Conservation (phyloP, 345 rosid species). For the Eucalyptus sideroxylon region DNA sequence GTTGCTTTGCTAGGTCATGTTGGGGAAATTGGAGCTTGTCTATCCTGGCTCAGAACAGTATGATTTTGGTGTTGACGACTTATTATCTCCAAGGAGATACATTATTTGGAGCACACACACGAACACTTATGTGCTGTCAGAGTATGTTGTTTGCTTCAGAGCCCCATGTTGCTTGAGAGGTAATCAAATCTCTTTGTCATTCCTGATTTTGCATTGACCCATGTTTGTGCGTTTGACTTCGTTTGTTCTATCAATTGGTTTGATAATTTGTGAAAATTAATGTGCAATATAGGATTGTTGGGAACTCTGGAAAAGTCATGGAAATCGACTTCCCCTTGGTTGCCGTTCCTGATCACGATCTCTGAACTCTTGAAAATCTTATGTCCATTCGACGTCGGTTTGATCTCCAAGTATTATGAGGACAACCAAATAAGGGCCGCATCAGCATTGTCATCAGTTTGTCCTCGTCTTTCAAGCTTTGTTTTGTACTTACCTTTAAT, state of each 20-base stretch:
- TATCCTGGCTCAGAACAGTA: conserved; percentile 35
- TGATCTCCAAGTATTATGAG: conserved; percentile 37
- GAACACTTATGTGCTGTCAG: conserved; percentile 5
- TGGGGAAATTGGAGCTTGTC: conserved; percentile 62
- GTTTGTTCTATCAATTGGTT: not conserved
- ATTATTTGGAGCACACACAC: not conserved
- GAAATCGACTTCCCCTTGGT: conserved; percentile 63
- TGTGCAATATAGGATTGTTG: conserved; percentile 18
- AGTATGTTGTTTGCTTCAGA: not conserved
- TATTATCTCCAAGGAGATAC: not conserved
- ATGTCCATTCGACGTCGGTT: conserved; percentile 15
- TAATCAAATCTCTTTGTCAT: not conserved
- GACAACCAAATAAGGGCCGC: conserved; percentile 27
- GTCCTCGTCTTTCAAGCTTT: not conserved
- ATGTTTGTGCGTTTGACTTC: not conserved
- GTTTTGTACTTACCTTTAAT: not conserved
- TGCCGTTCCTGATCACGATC: conserved; percentile 55
- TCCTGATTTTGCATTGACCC: not conserved
- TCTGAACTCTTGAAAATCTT: conserved; percentile 45
- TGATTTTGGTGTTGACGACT: conserved; percentile 5
- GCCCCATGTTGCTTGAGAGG: not conserved
- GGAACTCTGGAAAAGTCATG: conserved; percentile 6
- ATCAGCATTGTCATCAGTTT: not conserved
- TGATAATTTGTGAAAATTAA: not conserved
- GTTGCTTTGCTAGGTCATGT: conserved; percentile 33